These are phyloP conservation scores for Eucalyptus decipiens DNA, from an alignment of 345 rosid species.

Conservation along the genomic window DNA sequence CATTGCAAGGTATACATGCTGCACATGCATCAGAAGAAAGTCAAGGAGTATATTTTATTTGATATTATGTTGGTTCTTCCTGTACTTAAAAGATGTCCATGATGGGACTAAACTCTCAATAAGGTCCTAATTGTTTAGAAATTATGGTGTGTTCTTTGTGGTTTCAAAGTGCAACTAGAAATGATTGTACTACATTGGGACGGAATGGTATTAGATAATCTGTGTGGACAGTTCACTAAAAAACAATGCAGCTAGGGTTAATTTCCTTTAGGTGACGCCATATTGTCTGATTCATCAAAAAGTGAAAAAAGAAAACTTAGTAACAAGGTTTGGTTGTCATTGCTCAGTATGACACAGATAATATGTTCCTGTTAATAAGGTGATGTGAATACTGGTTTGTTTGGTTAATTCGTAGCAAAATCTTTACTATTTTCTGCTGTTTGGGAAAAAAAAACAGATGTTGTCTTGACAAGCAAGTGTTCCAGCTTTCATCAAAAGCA, in stretches of 20 bases:
- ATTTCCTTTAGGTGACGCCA: background rate
- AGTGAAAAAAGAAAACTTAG: background rate
- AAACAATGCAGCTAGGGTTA: background rate
- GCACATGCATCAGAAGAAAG: background rate
- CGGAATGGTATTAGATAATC: background rate
- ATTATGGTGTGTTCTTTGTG: background rate
- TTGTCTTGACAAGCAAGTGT: slow-evolving; percentile 22
- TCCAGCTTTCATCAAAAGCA: slow-evolving; percentile 23
- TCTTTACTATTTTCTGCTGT: background rate
- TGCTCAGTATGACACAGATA: background rate
- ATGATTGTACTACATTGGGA: background rate
- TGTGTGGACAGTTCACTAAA: background rate
- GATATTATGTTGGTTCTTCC: background rate
- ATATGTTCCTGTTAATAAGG: background rate
- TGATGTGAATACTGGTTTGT: background rate
- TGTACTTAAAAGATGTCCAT: background rate
- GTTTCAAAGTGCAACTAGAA: background rate
- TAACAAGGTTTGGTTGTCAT: background rate
- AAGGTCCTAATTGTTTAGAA: background rate
- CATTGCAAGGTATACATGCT: slow-evolving; percentile 11
- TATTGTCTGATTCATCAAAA: background rate
- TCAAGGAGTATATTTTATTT: background rate
- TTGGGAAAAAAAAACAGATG: background rate
- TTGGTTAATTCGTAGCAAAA: background rate
- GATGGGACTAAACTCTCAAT: background rate